phyloP scores from a whole-genome alignment of 345 rosid species.

The Bretschneidera sinensis region DNA sequence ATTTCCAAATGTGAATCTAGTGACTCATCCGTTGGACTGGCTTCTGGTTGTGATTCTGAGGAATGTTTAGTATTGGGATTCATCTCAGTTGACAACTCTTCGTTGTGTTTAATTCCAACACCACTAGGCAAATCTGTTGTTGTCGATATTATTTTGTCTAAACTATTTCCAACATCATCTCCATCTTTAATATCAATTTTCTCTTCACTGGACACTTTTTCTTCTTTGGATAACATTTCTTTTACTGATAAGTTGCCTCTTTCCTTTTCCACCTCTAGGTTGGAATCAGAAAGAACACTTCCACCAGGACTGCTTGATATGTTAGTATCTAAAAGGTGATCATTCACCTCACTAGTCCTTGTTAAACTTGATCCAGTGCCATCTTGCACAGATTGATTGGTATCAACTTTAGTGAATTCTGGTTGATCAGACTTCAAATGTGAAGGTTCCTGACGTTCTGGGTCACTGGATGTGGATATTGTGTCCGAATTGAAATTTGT shows the following conservation, averaged over 20 bases:
- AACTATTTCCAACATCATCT: constrained; percentile 9
- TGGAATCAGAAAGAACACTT: constrained; percentile 11
- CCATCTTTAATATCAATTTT: constrained; percentile 10
- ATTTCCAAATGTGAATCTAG: not conserved
- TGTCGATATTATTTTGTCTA: not conserved
- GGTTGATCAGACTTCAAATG: constrained; percentile 11
- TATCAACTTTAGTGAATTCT: constrained; percentile 7
- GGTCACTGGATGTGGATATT: constrained; percentile 8
- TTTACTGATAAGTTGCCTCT: not conserved
- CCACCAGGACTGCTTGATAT: constrained; percentile 1
- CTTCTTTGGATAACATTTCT: constrained; percentile 4
- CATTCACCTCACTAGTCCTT: constrained; percentile 16
- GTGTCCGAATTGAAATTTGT: constrained; percentile 7
- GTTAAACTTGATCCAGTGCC: constrained; percentile 17
- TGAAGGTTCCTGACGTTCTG: constrained; percentile 16
- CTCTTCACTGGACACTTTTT: constrained; percentile 14
- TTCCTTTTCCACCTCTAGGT: constrained; percentile 4
- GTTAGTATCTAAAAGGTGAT: constrained; percentile 4
- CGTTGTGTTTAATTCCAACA: constrained; percentile 12
- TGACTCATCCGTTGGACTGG: constrained; percentile 3
- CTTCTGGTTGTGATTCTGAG: constrained; percentile 14
- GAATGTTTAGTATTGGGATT: constrained; percentile 9
- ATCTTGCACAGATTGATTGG: constrained; percentile 2
- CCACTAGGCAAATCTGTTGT: constrained; percentile 5
- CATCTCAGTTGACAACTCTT: constrained; percentile 9